phyloP scores from a whole-genome alignment of 2,329 filamentous ascomycete species.

The Aspergillus phoenicis region DNA sequence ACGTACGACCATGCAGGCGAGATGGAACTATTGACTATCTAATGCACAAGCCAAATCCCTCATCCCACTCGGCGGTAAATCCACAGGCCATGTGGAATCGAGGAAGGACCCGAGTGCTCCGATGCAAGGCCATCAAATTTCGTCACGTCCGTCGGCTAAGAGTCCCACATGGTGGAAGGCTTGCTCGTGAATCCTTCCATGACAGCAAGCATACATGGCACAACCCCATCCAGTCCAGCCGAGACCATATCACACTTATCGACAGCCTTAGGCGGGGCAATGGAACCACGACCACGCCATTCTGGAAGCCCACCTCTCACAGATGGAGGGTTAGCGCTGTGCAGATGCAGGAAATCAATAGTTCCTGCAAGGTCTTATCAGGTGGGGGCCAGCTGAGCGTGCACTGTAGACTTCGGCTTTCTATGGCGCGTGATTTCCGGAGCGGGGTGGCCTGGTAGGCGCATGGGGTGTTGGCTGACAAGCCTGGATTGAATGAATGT shows the following conservation, averaged over 20 bases:
- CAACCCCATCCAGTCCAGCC: background rate
- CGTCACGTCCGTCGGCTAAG: background rate
- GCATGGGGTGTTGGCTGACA: background rate
- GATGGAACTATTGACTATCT: slow-evolving; percentile 1
- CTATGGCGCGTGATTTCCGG: background rate
- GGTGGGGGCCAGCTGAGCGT: background rate
- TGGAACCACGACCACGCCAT: slow-evolving; percentile 2
- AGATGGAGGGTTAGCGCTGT: background rate
- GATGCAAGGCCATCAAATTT: background rate
- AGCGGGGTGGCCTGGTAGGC: background rate
- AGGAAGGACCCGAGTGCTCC: background rate
- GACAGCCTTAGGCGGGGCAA: slow-evolving; percentile 3
- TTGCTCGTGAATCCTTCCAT: background rate
- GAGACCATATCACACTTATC: background rate
- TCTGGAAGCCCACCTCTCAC: slow-evolving; percentile 3
- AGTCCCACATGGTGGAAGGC: background rate
- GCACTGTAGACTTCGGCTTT: background rate
- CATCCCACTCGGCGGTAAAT: background rate
- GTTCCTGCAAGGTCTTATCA: slow-evolving; percentile 9
- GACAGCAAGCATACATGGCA: background rate
- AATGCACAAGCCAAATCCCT: background rate
- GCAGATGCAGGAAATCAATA: slow-evolving; percentile 9
- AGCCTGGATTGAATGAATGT: background rate
- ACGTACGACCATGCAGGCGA: background rate
- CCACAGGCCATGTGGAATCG: slow-evolving; percentile 1